phyloP scores from a whole-genome alignment of 257 asterid species.

The Ehretia macrophylla region DNA sequence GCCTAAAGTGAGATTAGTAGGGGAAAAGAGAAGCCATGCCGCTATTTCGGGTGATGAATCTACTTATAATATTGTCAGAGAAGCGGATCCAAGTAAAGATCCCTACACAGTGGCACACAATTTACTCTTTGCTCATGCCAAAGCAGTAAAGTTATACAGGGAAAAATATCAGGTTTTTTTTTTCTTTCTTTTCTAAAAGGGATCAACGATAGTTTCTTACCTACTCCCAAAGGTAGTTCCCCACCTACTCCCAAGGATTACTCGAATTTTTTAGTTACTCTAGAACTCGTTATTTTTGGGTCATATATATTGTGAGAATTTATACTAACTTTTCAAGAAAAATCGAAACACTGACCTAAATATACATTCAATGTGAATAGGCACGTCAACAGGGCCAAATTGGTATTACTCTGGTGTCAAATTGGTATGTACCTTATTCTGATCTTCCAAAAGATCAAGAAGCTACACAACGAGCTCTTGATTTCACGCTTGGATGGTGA shows the following conservation, averaged over 20 bases:
- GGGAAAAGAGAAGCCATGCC: too few species aligned
- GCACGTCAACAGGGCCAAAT: constrained; percentile 1
- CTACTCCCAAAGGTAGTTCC: too few species aligned
- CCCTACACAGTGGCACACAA: constrained; percentile 5
- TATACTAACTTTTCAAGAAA: too few species aligned
- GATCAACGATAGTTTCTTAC: too few species aligned
- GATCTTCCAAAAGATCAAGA: background rate
- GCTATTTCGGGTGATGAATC: background rate
- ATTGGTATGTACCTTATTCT: background rate
- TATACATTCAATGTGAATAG: background rate
- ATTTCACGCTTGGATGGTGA: constrained; percentile 13
- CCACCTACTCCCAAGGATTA: too few species aligned
- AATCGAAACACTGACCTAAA: background rate
- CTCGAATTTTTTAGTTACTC: too few species aligned
- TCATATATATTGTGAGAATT: too few species aligned
- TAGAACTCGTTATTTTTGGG: too few species aligned
- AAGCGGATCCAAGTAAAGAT: too few species aligned
- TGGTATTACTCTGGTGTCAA: constrained; percentile 1
- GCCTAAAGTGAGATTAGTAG: too few species aligned
- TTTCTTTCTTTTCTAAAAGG: too few species aligned
- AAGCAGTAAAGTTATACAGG: background rate
- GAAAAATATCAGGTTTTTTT: constrained; percentile 6
- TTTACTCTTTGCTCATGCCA: constrained; percentile 13
- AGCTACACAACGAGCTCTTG: constrained; percentile 3
- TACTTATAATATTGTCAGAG: background rate